Evolutionary conservation across 2,329 filamentous ascomycete genomes (phyloP).

Genomic region (Cryphonectria radicalis): DNA sequence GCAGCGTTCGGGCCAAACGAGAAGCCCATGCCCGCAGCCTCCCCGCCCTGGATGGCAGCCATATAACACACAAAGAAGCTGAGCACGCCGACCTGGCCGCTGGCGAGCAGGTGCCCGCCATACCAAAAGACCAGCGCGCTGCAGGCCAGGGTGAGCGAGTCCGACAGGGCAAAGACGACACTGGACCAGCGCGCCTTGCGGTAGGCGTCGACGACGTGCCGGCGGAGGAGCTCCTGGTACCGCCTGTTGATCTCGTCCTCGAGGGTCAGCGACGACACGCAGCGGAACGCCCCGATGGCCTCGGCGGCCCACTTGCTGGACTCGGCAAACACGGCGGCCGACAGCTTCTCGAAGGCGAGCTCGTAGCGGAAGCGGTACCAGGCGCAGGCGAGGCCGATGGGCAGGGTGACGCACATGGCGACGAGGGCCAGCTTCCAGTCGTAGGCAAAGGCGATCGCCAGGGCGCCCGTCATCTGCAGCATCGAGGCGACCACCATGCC

Average conservation of each 20-base stretch:
- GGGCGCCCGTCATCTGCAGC: conserved; percentile 67
- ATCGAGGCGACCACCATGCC: conserved; percentile 65
- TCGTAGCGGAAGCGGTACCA: conserved; percentile 62
- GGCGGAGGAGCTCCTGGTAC: conserved; percentile 61
- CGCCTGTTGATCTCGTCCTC: conserved; percentile 67
- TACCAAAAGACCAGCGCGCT: conserved; percentile 71
- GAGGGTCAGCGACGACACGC: conserved; percentile 71
- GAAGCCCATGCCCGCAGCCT: conserved; percentile 69
- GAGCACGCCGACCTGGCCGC: conserved; percentile 50
- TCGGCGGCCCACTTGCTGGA: conserved; percentile 78
- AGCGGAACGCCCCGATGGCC: conserved; percentile 74
- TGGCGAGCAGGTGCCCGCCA: conserved; percentile 61
- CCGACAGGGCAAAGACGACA: conserved; percentile 69
- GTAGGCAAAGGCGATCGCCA: conserved; percentile 71
- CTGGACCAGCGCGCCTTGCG: conserved; percentile 65
- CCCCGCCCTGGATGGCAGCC: conserved; percentile 68
- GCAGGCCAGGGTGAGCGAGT: conserved; percentile 67
- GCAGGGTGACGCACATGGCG: conserved; percentile 63
- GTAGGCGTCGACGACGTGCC: conserved; percentile 64
- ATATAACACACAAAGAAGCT: conserved; percentile 65
- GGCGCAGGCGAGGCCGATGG: conserved; percentile 51
- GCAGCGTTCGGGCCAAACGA: conserved; percentile 69
- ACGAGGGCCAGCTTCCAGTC: conserved; percentile 79
- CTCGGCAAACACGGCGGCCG: conserved; percentile 68
- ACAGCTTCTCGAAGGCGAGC: conserved; percentile 70